These are phyloP conservation scores for Geranomyces variabilis DNA, from an alignment of 192 early-diverging fungal species.

Conservation along the genomic window DNA sequence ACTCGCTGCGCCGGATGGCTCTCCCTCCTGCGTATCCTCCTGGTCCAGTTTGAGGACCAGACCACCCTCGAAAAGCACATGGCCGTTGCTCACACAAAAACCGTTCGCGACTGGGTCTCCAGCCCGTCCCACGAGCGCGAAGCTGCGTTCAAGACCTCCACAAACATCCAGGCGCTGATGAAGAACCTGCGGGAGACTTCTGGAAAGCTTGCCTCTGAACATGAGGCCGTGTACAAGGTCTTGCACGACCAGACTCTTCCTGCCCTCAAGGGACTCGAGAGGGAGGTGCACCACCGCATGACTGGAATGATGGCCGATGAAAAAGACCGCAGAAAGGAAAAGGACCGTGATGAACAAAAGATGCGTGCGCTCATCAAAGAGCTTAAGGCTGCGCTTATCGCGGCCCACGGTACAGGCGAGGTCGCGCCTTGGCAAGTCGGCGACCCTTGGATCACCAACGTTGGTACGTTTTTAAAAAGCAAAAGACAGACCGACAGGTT, in stretches of 20 bases:
- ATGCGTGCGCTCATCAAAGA: conserved; percentile 4
- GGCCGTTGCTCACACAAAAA: conserved; percentile 16
- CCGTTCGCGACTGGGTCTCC: conserved; percentile 5
- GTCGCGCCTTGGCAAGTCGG: conserved; percentile 19
- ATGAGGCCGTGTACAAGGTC: conserved; percentile 26
- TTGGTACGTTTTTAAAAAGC: conserved; percentile 16
- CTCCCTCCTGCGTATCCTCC: conserved; percentile 22
- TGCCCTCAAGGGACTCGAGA: conserved; percentile 8
- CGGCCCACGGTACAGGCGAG: not conserved
- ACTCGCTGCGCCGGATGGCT: conserved; percentile 30
- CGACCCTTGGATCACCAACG: conserved; percentile 23
- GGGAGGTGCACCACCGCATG: conserved; percentile 24
- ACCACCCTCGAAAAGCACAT: conserved; percentile 23
- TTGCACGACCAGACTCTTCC: conserved; percentile 20
- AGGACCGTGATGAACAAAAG: conserved; percentile 27
- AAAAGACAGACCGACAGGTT: not conserved
- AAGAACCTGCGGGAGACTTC: conserved; percentile 17
- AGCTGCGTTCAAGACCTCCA: conserved; percentile 10
- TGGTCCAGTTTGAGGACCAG: conserved; percentile 28
- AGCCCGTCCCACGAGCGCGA: conserved; percentile 28
- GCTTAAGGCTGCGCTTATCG: conserved; percentile 3
- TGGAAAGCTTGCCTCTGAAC: conserved; percentile 13
- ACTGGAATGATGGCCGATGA: conserved; percentile 24
- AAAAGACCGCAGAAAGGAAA: conserved; percentile 22
- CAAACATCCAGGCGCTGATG: conserved; percentile 3